phyloP scores from a whole-genome alignment of 2,329 filamentous ascomycete genomes.

The Cercospora berteroae region DNA sequence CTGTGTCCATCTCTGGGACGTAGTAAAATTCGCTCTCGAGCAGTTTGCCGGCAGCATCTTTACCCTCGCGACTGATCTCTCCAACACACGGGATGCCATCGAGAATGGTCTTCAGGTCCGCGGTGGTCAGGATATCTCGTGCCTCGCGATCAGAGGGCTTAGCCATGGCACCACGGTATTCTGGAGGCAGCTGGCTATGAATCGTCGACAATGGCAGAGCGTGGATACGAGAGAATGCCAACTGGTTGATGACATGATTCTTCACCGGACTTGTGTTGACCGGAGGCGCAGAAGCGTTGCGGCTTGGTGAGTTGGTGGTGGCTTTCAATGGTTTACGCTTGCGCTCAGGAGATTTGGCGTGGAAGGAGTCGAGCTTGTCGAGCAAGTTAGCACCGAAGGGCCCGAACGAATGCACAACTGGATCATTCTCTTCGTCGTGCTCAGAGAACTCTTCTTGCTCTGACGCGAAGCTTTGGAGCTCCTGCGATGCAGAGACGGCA shows the following conservation, averaged over 20 bases:
- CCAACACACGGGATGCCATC: constrained; percentile 77
- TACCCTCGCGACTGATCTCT: constrained; percentile 84
- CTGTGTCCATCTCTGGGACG: constrained; percentile 78
- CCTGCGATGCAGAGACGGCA: constrained; percentile 16
- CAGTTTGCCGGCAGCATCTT: constrained; percentile 89
- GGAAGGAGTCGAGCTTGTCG: constrained; percentile 76
- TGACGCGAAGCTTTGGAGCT: constrained; percentile 25
- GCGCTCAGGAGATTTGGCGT: constrained; percentile 62
- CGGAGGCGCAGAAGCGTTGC: constrained; percentile 25
- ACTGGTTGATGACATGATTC: constrained; percentile 92
- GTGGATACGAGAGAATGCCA: constrained; percentile 89
- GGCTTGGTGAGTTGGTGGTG: constrained; percentile 31
- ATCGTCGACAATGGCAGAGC: constrained; percentile 89
- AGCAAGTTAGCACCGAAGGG: constrained; percentile 84
- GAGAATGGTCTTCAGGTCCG: constrained; percentile 68
- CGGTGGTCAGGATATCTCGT: constrained; percentile 50
- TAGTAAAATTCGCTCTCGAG: constrained; percentile 98
- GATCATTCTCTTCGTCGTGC: constrained; percentile 91
- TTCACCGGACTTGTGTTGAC: constrained; percentile 51
- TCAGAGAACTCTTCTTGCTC: constrained; percentile 66
- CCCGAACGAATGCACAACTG: constrained; percentile 86
- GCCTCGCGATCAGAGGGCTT: constrained; percentile 34
- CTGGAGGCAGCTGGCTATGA: constrained; percentile 75
- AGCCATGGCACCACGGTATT: constrained; percentile 41
- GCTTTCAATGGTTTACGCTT: constrained; percentile 37